Evolutionary conservation across 2,329 filamentous ascomycete species (phyloP), one percentile per base, ranked within the genome.

Genomic region (Colletotrichum costaricense): DNA sequence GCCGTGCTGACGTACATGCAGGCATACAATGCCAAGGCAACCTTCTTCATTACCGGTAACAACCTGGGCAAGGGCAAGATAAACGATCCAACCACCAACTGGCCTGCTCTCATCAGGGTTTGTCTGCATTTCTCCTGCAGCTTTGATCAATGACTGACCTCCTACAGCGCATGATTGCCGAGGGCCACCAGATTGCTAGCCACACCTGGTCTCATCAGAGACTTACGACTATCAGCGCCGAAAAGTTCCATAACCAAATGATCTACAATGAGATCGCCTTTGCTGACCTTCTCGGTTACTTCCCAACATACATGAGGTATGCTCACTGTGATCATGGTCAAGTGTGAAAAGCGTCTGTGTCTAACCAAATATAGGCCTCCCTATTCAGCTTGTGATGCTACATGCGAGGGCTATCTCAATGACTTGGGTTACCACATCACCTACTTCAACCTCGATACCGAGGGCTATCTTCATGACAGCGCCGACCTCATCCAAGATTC

Each of bases 131-230:
- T n/a, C 49, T n/a, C 63, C 75, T 14, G 73, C 12, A 33, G 35
- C 1, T 30, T 42, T 14, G 9, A 38, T 19, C 30, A 8, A 52
- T 11, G n/a, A 55, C 69, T 63, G 26, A 52, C n/a, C 5, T 28
- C 35, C 14, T 38, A 42, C 75, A 77, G 54, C 86, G 88, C 73
- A 89, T 89, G 85, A 75, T 86, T 71, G 74, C 79, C 54, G 86
- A 88, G 6, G 89, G 89, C 12, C 91, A 92, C 79, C 90, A 92
- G 79, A 83, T 92, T 73, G 90, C 88, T 72, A 88, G 86, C 16
- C 90, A 89, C 78, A 89, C 87, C 11, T 89, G 87, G 87, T 86
- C 85, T 4, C 88, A 90, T 76, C 69, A 74, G 63, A 62, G 74
- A 5, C 74, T 75, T 46, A 75, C 71, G 2, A 72, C 63, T 8